These are phyloP conservation scores for Parafenestella ontariensis DNA, from an alignment of 2,329 filamentous ascomycete genomes.

Conservation along the genomic window DNA sequence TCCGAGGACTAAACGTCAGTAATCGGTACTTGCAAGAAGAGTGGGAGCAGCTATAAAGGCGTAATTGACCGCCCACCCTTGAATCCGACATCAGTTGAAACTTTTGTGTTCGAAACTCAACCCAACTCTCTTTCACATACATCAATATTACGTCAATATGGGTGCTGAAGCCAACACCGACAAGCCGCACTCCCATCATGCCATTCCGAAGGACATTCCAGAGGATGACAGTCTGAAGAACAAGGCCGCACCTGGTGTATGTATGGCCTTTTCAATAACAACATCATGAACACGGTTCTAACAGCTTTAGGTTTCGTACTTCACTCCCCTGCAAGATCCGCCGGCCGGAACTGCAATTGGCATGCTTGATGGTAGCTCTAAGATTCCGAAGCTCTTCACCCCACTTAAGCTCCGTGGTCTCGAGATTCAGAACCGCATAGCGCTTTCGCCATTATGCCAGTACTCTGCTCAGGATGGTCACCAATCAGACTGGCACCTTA, in stretches of 20 bases:
- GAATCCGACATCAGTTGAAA: constrained; percentile 3
- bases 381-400: constrained; percentile 66
- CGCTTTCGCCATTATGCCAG: constrained; percentile 62
- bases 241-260: constrained; percentile 52
- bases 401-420: constrained; percentile 64
- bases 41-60: constrained; percentile 35
- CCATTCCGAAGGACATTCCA: constrained; percentile 35
- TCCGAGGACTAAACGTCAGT: constrained; percentile 26
- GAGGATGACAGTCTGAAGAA: constrained; percentile 50
- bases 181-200: constrained; percentile 42
- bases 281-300: not conserved
- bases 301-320: constrained; percentile 51
- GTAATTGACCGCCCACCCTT: constrained; percentile 5
- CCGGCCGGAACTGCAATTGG: constrained; percentile 56
- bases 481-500: constrained; percentile 79
- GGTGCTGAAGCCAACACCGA: constrained; percentile 28
- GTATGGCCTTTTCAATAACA: constrained; percentile 5
- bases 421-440: constrained; percentile 73
- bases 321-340: constrained; percentile 56
- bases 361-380: constrained; percentile 56
- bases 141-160: constrained; percentile 21
- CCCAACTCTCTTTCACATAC: not conserved
- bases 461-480: constrained; percentile 74
- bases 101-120: not conserved
- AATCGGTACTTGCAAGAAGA: constrained; percentile 20